Evolutionary conservation across 2,329 filamentous ascomycete species (phyloP).

Genomic region (Pochonia chlamydosporia): DNA sequence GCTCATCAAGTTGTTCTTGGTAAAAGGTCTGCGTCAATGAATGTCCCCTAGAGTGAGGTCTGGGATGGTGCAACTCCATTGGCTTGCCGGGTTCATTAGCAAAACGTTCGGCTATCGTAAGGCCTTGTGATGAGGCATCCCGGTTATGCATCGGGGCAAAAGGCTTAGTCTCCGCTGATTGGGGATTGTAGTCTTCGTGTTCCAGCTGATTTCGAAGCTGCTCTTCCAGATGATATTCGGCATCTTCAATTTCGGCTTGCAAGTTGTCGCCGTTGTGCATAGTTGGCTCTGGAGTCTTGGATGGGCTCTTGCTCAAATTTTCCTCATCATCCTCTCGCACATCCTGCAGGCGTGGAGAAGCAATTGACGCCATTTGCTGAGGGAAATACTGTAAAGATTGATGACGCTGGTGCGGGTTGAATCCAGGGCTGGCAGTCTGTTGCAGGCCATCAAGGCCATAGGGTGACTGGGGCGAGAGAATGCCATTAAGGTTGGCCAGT

Average conservation of each 20-base stretch:
- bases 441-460: slow-evolving; percentile 48
- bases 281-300: slow-evolving; percentile 46
- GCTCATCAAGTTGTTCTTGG: slow-evolving; percentile 31
- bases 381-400: slow-evolving; percentile 55
- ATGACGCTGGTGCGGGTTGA: slow-evolving; percentile 48
- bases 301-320: slow-evolving; percentile 40
- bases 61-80: slow-evolving; percentile 62
- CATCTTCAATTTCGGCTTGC: slow-evolving; percentile 79
- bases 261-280: slow-evolving; percentile 59
- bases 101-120: slow-evolving; percentile 44
- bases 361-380: slow-evolving; percentile 46
- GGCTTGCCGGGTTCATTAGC: slow-evolving; percentile 47
- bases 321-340: slow-evolving; percentile 71
- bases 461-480: slow-evolving; percentile 61
- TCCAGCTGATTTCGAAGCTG: slow-evolving; percentile 74
- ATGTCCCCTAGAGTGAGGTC: slow-evolving; percentile 68
- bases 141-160: slow-evolving; percentile 29
- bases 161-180: slow-evolving; percentile 24
- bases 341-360: slow-evolving; percentile 62
- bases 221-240: slow-evolving; percentile 79
- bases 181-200: slow-evolving; percentile 70
- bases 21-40: slow-evolving; percentile 64
- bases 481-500: slow-evolving; percentile 41
- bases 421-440: slow-evolving; percentile 31
- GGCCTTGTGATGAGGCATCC: slow-evolving; percentile 45